Percentiles rank a stretch among this genome's conserved stretches.
Conservation (phyloP, 2,329 filamentous ascomycete species). For the Penicillium freii region DNA sequence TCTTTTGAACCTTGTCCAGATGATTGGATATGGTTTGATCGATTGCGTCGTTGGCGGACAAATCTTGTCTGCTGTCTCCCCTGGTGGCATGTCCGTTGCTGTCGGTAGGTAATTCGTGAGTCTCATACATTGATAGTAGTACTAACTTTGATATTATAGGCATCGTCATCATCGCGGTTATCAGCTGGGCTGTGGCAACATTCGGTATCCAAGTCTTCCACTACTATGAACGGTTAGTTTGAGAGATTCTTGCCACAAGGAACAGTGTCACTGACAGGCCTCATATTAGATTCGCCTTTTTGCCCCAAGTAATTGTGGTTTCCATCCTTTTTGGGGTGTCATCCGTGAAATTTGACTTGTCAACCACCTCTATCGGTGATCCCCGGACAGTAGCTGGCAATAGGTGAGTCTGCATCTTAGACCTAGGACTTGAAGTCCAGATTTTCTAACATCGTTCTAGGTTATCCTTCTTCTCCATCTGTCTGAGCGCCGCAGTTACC, state of each 20-base stretch:
- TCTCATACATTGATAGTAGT: neutral
- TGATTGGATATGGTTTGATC: slow-evolving; percentile 62
- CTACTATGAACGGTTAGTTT: slow-evolving; percentile 59
- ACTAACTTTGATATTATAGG: slow-evolving; percentile 25
- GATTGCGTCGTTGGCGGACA: slow-evolving; percentile 67
- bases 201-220: slow-evolving; percentile 69
- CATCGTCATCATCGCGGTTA: slow-evolving; percentile 62
- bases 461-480: slow-evolving; percentile 69
- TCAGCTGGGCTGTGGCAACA: slow-evolving; percentile 63
- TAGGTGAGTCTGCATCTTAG: slow-evolving; percentile 23
- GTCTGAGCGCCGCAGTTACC: slow-evolving; percentile 62
- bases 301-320: slow-evolving; percentile 61
- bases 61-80: slow-evolving; percentile 64
- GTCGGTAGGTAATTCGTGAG: slow-evolving; percentile 49
- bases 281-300: slow-evolving; percentile 56
- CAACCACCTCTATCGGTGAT: slow-evolving; percentile 52
- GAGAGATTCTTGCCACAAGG: neutral
- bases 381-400: slow-evolving; percentile 53
- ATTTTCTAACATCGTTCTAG: slow-evolving; percentile 18
- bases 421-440: no score
- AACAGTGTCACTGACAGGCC: neutral
- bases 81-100: slow-evolving; percentile 58
- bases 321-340: slow-evolving; percentile 63
- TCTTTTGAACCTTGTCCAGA: slow-evolving; percentile 60
- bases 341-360: slow-evolving; percentile 58